Conservation (phyloP, 306 rosid species). For the Lotus japonicus region DNA sequence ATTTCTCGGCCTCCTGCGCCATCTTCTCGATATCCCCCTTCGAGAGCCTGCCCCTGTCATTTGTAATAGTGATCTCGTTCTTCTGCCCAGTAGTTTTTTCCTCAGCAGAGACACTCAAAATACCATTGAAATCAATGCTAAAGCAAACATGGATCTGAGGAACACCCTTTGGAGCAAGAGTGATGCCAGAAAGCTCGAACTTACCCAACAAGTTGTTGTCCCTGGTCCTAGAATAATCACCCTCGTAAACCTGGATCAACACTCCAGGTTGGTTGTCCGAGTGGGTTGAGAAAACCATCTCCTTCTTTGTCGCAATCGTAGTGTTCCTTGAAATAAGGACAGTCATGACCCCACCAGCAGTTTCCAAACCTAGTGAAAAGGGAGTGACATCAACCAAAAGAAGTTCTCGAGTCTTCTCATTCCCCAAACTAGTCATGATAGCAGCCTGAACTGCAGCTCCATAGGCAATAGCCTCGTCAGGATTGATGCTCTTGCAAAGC, state of each 20-base stretch:
- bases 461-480: constrained; percentile 71
- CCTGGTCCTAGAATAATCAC: constrained; percentile 45
- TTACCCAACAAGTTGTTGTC: constrained; percentile 57
- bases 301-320: constrained; percentile 58
- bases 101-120: constrained; percentile 52
- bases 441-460: constrained; percentile 78
- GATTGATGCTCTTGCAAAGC: constrained; percentile 70
- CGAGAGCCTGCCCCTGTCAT: constrained; percentile 48
- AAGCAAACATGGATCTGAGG: constrained; percentile 52
- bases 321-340: constrained; percentile 62
- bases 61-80: constrained; percentile 53
- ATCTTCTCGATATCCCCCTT: constrained; percentile 51
- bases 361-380: constrained; percentile 46
- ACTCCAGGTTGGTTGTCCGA: constrained; percentile 58
- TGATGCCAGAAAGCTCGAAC: constrained; percentile 47
- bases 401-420: constrained; percentile 55
- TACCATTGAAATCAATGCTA: constrained; percentile 60
- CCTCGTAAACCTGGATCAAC: constrained; percentile 52
- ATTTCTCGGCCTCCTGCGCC: no score
- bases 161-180: constrained; percentile 56
- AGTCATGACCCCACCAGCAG: constrained; percentile 53
- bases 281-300: constrained; percentile 55
- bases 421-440: constrained; percentile 43
- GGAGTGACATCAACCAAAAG: constrained; percentile 58
- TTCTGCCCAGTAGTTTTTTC: constrained; percentile 47